Percentiles rank a stretch among this genome's conserved stretches.
Evolutionary conservation across 352 stramenopile species (phyloP).

Genomic region (Globisporangium megalacanthum): DNA sequence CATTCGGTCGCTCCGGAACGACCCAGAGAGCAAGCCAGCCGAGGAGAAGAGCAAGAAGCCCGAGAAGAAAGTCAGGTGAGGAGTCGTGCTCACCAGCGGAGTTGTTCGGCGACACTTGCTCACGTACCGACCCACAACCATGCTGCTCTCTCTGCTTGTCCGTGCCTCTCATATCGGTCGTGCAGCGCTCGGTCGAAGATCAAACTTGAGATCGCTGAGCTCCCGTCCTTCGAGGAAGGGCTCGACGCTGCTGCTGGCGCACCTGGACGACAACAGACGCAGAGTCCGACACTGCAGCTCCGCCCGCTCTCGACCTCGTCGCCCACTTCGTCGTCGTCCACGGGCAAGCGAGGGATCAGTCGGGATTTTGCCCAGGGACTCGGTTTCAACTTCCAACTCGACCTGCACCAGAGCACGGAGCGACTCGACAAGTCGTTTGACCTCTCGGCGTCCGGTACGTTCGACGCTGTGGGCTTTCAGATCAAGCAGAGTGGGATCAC

Average conservation of each 20-base stretch:
- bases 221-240: constrained; percentile 24
- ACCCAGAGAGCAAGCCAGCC: constrained; percentile 16
- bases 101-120: not conserved
- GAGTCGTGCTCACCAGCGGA: not conserved
- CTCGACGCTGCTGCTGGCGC: constrained; percentile 6
- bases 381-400: constrained; percentile 61
- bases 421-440: constrained; percentile 75
- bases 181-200: constrained; percentile 49
- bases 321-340: constrained; percentile 26
- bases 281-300: constrained; percentile 37
- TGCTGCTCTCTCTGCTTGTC: constrained; percentile 1
- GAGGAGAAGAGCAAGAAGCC: constrained; percentile 34
- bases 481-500: constrained; percentile 82
- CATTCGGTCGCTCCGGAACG: constrained; percentile 53
- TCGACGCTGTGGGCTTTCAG: constrained; percentile 76
- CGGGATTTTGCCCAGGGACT: constrained; percentile 67
- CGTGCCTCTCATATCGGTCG: constrained; percentile 2
- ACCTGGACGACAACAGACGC: constrained; percentile 29
- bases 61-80: constrained; percentile 49
- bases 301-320: constrained; percentile 30
- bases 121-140: not conserved
- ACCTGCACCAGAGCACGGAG: constrained; percentile 56
- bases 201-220: constrained; percentile 65
- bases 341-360: constrained; percentile 61
- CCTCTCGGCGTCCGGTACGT: constrained; percentile 73